Base-by-base conservation (phyloP, 2,329 filamentous ascomycete species). In the Colletotrichum chlorophyti region DNA sequence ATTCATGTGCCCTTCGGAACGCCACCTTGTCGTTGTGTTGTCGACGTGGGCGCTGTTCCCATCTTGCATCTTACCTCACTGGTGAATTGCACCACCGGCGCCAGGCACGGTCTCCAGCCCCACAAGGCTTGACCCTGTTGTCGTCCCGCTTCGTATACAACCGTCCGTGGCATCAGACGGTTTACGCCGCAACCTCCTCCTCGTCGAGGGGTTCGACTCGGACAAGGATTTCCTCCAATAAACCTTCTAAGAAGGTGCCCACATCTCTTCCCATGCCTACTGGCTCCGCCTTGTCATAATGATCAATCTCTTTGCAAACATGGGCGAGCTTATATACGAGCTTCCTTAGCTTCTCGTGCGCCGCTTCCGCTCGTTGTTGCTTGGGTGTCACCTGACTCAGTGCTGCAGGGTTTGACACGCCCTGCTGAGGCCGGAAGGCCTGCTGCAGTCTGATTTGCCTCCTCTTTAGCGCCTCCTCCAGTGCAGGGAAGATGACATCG, bases 191-290 rank as follows among this genome's bases (percentile, higher is more conserved):
- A 57, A 57, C 26, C 38, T 86, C 84, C n/a, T 86, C 84, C 65
- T 92, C 91, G 67, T 95, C 91, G 61, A 93, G 81, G 4, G 93
- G 91, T 76, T 98, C 94, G 12, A 98, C 91, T 53, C 95, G 79
- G 31, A 97, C 93, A 19, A 99, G 78, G 21, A 99, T 89, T 78
- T 99, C 95, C 72, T 99, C 95, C 29, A 99, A 77, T 62, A 98
- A 85, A 0, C 93, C 94, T 72, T 99, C 95, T 7, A 98, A 75
- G 65, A 98, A 96, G 1, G 91, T 91, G 40, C 88, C 87, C 2
- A 97, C 93, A 23, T 94, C 93, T 40, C 91, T 88, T 0, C 93
- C 94, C 94, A 98, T 97, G 1, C 93, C 92, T 10, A 98, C 92
- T 6, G 93, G 91, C 65, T 92, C 90, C 38, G 88, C 85, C 71